Evolutionary conservation across 805 yeast genomes (phyloP).

Genomic region (Candida argentea): DNA sequence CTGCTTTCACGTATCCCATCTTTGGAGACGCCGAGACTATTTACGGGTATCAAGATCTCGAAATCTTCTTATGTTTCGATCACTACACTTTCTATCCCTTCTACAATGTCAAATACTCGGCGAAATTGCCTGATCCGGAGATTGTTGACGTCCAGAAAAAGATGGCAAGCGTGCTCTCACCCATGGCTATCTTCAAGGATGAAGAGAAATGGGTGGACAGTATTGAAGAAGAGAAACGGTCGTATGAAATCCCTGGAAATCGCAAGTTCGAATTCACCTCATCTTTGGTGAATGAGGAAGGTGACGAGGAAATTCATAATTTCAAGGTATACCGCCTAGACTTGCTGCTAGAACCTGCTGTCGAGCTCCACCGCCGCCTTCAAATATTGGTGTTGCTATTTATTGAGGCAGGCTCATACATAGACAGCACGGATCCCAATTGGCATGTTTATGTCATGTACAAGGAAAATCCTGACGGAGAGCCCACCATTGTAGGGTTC

Average conservation of each 20-base stretch:
- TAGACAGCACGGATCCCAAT: slow-evolving; percentile 60
- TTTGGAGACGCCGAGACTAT: slow-evolving; percentile 87
- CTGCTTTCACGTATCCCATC: slow-evolving; percentile 83
- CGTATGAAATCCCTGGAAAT: slow-evolving; percentile 34
- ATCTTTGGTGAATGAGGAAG: not conserved
- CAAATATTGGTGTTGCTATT: slow-evolving; percentile 74
- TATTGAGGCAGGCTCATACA: slow-evolving; percentile 90
- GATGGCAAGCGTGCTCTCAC: slow-evolving; percentile 52
- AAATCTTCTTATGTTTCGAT: slow-evolving; percentile 61
- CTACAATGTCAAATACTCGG: slow-evolving; percentile 46
- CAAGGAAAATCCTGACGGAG: slow-evolving; percentile 9
- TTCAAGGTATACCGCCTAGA: slow-evolving; percentile 46
- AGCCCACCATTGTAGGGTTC: slow-evolving; percentile 59
- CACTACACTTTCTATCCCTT: slow-evolving; percentile 65
- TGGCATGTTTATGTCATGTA: slow-evolving; percentile 72
- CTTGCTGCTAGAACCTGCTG: slow-evolving; percentile 29
- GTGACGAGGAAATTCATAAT: not conserved
- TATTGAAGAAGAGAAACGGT: slow-evolving; percentile 36
- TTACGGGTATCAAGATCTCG: slow-evolving; percentile 69
- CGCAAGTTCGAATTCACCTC: slow-evolving; percentile 16
- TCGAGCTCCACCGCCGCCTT: slow-evolving; percentile 53
- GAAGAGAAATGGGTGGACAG: slow-evolving; percentile 59
- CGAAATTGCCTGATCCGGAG: slow-evolving; percentile 42
- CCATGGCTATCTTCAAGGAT: slow-evolving; percentile 47
- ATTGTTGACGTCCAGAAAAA: slow-evolving; percentile 50